phyloP scores from a whole-genome alignment of 495 filamentous ascomycete species.

The Penicillium ochrochloron region DNA sequence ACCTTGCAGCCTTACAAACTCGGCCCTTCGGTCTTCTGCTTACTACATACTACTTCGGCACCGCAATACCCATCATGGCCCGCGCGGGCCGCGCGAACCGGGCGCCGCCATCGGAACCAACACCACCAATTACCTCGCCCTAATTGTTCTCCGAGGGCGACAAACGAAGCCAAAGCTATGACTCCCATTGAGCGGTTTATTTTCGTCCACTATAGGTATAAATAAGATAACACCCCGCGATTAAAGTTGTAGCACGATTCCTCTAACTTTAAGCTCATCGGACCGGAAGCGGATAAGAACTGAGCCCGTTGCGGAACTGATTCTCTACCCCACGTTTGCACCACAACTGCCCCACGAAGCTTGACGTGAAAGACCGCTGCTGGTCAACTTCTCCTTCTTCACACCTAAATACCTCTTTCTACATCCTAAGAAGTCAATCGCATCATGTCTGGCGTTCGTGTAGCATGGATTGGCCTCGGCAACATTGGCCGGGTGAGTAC shows the following conservation, averaged over 20 bases:
- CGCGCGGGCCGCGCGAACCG: no score
- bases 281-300: slow-evolving; percentile 25
- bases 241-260: background rate
- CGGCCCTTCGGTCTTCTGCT: slow-evolving; percentile 27
- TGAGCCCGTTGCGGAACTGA: slow-evolving; percentile 16
- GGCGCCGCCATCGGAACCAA: no score
- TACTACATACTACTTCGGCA: background rate
- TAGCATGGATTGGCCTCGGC: slow-evolving; percentile 83
- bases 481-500: slow-evolving; percentile 84
- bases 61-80: background rate
- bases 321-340: slow-evolving; percentile 20
- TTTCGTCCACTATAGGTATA: background rate
- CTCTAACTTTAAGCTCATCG: slow-evolving; percentile 1
- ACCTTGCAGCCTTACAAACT: slow-evolving; percentile 3
- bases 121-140: slow-evolving; percentile 5
- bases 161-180: background rate
- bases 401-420: background rate
- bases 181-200: background rate
- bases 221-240: background rate
- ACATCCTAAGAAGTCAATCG: background rate
- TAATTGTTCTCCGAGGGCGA: slow-evolving; percentile 3
- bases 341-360: slow-evolving; percentile 28
- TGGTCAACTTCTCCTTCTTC: background rate
- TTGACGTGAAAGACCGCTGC: slow-evolving; percentile 6
- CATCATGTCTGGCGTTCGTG: slow-evolving; percentile 29